Conservation (phyloP, 495 filamentous ascomycete species). For the Tuber brumale region DNA sequence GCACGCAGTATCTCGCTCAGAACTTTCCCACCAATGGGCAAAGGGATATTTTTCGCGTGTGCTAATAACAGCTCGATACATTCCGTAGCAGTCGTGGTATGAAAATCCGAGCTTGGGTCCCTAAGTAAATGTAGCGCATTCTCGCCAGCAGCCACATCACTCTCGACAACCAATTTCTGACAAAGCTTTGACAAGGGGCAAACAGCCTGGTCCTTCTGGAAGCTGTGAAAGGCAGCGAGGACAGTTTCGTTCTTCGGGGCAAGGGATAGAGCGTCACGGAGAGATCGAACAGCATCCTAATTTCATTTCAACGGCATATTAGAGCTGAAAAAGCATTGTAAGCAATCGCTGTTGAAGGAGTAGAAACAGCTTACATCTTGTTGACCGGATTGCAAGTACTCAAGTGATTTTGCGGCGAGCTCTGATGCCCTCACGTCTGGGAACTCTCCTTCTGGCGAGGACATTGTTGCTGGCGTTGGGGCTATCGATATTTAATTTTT, state of each 20-base stretch:
- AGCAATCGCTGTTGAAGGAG: conserved; percentile 7
- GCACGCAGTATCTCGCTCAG: conserved; percentile 56
- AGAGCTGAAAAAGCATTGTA: conserved; percentile 11
- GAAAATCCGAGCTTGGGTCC: conserved; percentile 50
- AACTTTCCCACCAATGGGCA: conserved; percentile 52
- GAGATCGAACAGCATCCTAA: conserved; percentile 54
- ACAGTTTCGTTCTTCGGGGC: conserved; percentile 50
- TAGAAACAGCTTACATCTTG: conserved; percentile 27
- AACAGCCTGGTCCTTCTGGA: conserved; percentile 36
- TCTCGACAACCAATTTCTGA: conserved; percentile 49
- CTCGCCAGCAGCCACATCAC: conserved; percentile 53
- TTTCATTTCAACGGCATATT: background rate
- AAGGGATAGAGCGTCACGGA: conserved; percentile 59
- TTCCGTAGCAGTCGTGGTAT: conserved; percentile 50
- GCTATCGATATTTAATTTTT: background rate
- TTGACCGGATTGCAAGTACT: conserved; percentile 28
- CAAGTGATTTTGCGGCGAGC: conserved; percentile 37
- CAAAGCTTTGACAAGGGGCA: conserved; percentile 52
- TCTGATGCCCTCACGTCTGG: conserved; percentile 16
- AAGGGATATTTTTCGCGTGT: conserved; percentile 44
- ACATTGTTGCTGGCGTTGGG: background rate
- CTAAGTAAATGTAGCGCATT: conserved; percentile 53
- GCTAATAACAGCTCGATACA: conserved; percentile 53
- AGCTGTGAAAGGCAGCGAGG: conserved; percentile 29
- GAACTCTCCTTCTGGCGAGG: background rate